phyloP scores from a whole-genome alignment of 345 rosid species.

The Cardamine resedifolia region DNA sequence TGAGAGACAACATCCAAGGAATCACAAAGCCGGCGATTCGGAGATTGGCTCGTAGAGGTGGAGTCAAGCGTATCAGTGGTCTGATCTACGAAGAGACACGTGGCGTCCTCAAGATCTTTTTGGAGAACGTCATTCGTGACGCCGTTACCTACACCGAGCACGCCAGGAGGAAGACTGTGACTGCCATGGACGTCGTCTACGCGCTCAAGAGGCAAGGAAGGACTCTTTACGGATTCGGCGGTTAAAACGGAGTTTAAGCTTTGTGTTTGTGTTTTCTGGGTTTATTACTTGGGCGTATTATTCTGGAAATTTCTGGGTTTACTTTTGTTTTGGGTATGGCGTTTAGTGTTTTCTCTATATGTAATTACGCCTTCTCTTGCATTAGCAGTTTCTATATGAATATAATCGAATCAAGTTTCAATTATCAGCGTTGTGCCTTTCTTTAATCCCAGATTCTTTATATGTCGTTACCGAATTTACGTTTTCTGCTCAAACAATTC shows the following conservation, averaged over 20 bases:
- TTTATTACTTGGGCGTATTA: neutral
- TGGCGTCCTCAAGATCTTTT: slow-evolving; percentile 41
- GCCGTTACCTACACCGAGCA: slow-evolving; percentile 44
- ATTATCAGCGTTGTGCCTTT: neutral
- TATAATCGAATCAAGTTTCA: neutral
- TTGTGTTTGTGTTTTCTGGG: neutral
- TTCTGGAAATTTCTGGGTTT: slow-evolving; percentile 6
- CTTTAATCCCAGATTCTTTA: neutral
- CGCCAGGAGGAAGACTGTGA: slow-evolving; percentile 48
- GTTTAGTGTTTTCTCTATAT: neutral
- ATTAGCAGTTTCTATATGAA: neutral
- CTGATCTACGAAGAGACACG: slow-evolving; percentile 49
- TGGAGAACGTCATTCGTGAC: slow-evolving; percentile 42
- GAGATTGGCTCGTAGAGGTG: slow-evolving; percentile 49
- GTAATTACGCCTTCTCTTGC: slow-evolving; percentile 9
- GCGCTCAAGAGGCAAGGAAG: slow-evolving; percentile 52
- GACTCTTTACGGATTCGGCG: slow-evolving; percentile 41
- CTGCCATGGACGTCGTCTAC: slow-evolving; percentile 50
- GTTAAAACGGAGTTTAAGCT: neutral
- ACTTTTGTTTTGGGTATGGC: neutral
- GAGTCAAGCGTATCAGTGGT: slow-evolving; percentile 58
- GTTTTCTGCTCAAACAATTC: too few relatives aligned
- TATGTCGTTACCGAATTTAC: too few relatives aligned
- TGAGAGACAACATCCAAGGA: slow-evolving; percentile 44
- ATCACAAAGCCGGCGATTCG: slow-evolving; percentile 47